A percentile compares a stretch with the other conserved stretches of the same genome.
Conservation (phyloP, 2,329 filamentous ascomycete species). For the Thielaviopsis euricoi region DNA sequence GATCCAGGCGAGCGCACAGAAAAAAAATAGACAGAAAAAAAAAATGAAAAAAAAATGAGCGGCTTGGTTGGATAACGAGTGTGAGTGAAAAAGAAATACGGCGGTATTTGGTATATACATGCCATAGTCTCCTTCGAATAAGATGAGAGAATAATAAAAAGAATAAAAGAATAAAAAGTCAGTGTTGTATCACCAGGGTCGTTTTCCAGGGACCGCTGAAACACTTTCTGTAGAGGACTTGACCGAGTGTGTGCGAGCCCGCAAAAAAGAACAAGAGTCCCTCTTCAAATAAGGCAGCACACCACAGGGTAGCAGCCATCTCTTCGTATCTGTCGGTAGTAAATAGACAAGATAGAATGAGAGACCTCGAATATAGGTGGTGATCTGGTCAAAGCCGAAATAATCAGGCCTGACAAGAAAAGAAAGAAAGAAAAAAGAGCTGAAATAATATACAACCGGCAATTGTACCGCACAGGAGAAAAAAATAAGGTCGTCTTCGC, state of each 20-base stretch:
- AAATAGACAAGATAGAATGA: background rate
- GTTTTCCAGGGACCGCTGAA: constrained; percentile 1
- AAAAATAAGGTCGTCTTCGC: too few species aligned
- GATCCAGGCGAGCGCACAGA: too few species aligned
- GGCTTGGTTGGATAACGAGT: background rate
- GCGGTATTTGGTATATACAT: too few species aligned
- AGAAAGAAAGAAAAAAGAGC: too few species aligned
- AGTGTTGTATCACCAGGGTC: background rate
- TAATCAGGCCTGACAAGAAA: too few species aligned
- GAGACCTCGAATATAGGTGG: background rate
- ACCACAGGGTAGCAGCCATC: too few species aligned
- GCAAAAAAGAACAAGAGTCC: too few species aligned
- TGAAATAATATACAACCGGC: too few species aligned
- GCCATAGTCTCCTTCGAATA: too few species aligned
- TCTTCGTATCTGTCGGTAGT: background rate
- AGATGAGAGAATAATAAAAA: background rate
- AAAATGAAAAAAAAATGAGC: background rate
- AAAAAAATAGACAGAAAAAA: background rate
- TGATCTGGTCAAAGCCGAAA: background rate
- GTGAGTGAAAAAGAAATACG: background rate
- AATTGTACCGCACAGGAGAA: background rate
- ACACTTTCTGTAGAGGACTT: background rate
- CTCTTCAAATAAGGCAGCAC: too few species aligned
- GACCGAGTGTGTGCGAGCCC: too few species aligned
- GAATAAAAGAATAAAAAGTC: background rate